phyloP scores from a whole-genome alignment of 2,329 filamentous ascomycete genomes.

The Trichophyton benhamiae region DNA sequence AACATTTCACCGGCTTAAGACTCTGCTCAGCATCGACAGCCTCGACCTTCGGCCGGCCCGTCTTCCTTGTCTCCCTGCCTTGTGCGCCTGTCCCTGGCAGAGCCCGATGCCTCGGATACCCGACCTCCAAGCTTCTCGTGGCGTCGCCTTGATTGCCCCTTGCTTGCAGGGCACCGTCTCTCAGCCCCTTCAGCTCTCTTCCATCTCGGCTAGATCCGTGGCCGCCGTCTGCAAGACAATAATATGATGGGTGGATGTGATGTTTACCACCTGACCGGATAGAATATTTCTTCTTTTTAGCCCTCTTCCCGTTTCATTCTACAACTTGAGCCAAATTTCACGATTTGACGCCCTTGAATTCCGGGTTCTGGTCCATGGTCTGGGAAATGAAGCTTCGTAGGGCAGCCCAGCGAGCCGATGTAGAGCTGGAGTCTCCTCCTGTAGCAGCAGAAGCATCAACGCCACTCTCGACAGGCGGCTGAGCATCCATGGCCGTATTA shows the following conservation, averaged over 20 bases:
- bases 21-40: too few species aligned
- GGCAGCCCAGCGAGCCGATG: conserved; percentile 60
- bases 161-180: background rate
- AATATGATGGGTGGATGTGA: too few species aligned
- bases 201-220: background rate
- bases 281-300: too few species aligned
- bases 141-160: background rate
- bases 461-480: background rate
- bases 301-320: too few species aligned
- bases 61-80: background rate
- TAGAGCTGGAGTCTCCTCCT: conserved; percentile 8
- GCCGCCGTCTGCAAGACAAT: background rate
- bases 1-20: too few species aligned
- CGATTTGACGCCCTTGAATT: conserved; percentile 41
- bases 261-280: too few species aligned
- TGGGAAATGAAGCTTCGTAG: conserved; percentile 70
- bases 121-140: background rate
- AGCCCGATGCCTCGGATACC: background rate
- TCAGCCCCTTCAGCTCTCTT: background rate
- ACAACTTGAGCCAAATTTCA: background rate
- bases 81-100: background rate
- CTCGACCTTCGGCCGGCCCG: background rate
- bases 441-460: conserved; percentile 12
- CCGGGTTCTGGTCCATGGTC: conserved; percentile 80
- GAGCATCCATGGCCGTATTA: background rate